Conservation (phyloP, 306 rosid genomes). For the Mimosa bimucronata region DNA sequence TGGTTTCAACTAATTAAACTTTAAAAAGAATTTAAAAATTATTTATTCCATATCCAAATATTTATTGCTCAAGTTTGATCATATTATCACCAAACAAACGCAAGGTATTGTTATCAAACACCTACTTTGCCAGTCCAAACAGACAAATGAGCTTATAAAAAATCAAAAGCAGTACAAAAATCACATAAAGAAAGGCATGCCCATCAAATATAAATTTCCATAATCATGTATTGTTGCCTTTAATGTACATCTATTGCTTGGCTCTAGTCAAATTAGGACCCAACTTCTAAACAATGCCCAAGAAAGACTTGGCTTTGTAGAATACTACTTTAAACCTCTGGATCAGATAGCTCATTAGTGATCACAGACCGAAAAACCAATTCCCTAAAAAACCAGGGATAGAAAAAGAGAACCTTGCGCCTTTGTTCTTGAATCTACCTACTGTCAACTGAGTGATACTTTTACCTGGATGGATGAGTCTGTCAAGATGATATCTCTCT, state of each 20-base stretch:
- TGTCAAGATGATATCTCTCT: slow-evolving; percentile 64
- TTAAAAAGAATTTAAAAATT: too few relatives aligned
- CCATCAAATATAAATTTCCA: not conserved
- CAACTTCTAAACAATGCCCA: not conserved
- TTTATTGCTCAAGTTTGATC: too few relatives aligned
- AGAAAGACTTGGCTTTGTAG: not conserved
- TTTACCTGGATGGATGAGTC: slow-evolving; percentile 66
- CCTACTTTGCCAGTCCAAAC: too few relatives aligned
- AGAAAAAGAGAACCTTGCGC: not conserved
- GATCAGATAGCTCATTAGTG: not conserved
- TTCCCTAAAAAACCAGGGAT: not conserved
- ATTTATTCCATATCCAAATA: too few relatives aligned
- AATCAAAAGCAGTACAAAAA: not conserved
- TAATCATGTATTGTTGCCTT: not conserved
- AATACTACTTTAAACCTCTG: not conserved
- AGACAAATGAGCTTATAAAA: too few relatives aligned
- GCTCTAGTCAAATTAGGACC: not conserved
- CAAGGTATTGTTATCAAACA: too few relatives aligned
- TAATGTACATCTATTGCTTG: not conserved
- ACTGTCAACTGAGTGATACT: slow-evolving; percentile 49
- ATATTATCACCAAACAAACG: too few relatives aligned
- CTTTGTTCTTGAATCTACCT: slow-evolving; percentile 13
- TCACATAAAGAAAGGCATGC: not conserved
- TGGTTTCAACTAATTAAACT: too few relatives aligned
- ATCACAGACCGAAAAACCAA: not conserved